Conservation (phyloP, 2,329 filamentous ascomycete genomes). For the Sclerotinia sclerotiorum region DNA sequence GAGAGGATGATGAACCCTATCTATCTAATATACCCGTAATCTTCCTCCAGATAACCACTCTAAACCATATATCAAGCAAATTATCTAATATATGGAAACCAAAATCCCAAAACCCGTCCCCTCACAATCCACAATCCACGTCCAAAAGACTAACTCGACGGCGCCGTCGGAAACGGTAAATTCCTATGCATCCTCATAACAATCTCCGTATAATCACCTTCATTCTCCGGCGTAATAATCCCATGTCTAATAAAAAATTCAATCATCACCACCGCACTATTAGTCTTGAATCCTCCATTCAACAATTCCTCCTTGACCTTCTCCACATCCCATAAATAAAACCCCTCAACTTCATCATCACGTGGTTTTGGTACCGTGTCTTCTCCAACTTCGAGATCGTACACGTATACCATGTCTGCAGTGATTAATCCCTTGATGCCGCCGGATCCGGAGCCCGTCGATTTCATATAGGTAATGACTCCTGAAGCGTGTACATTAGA, state of each 20-base stretch:
- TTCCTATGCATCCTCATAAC: slow-evolving; percentile 19
- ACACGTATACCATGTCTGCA: slow-evolving; percentile 71
- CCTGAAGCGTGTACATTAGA: slow-evolving; percentile 53
- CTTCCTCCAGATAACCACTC: not conserved
- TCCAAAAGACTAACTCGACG: not conserved
- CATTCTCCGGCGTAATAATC: slow-evolving; percentile 68
- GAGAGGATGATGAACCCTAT: too few relatives aligned
- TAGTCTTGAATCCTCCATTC: slow-evolving; percentile 77
- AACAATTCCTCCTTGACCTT: slow-evolving; percentile 61
- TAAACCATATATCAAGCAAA: not conserved
- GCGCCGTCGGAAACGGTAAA: slow-evolving; percentile 18
- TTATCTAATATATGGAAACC: not conserved
- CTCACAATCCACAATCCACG: not conserved
- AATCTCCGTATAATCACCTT: slow-evolving; percentile 42
- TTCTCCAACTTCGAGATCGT: slow-evolving; percentile 65
- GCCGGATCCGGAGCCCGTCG: slow-evolving; percentile 55
- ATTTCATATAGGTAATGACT: slow-evolving; percentile 60
- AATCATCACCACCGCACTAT: slow-evolving; percentile 73
- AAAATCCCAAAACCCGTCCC: too few relatives aligned
- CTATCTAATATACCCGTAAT: too few relatives aligned
- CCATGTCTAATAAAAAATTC: slow-evolving; percentile 82
- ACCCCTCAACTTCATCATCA: slow-evolving; percentile 77
- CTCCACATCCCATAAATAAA: slow-evolving; percentile 62
- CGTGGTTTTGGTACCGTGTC: slow-evolving; percentile 63
- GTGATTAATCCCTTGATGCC: slow-evolving; percentile 55